Evolutionary conservation across 352 stramenopile genomes (phyloP).

Genomic region (Blastocystis sp.): DNA sequence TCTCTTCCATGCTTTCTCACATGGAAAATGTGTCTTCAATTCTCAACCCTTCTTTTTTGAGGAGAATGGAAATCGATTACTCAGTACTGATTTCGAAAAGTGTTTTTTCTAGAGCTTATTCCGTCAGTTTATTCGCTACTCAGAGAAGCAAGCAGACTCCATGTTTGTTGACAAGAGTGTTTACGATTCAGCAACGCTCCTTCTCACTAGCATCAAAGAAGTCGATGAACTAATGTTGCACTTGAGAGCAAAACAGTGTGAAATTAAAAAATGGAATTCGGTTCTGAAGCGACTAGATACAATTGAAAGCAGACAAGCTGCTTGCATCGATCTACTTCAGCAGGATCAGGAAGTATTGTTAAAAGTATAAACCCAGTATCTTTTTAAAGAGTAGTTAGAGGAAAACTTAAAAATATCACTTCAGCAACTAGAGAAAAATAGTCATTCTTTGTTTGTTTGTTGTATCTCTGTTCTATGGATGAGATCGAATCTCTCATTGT

Average conservation of each 20-base stretch:
- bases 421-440: conserved; percentile 10
- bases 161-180: background rate
- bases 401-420: background rate
- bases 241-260: background rate
- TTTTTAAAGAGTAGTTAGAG: conserved; percentile 14
- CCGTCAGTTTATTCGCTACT: background rate
- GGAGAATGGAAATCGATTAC: conserved; percentile 25
- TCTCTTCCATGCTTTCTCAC: background rate
- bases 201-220: background rate
- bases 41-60: conserved; percentile 7
- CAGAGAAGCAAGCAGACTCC: background rate
- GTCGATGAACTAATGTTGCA: background rate
- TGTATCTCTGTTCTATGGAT: background rate
- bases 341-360: conserved; percentile 7
- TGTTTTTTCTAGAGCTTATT: background rate
- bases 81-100: background rate
- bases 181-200: background rate
- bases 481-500: background rate
- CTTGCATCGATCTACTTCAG: background rate
- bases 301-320: background rate
- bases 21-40: background rate
- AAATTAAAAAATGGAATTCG: background rate
- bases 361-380: background rate
- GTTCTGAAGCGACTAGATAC: background rate
- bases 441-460: background rate